Base-by-base conservation (phyloP, 1,284 basidiomycete genomes). In the Puccinia polysora region DNA sequence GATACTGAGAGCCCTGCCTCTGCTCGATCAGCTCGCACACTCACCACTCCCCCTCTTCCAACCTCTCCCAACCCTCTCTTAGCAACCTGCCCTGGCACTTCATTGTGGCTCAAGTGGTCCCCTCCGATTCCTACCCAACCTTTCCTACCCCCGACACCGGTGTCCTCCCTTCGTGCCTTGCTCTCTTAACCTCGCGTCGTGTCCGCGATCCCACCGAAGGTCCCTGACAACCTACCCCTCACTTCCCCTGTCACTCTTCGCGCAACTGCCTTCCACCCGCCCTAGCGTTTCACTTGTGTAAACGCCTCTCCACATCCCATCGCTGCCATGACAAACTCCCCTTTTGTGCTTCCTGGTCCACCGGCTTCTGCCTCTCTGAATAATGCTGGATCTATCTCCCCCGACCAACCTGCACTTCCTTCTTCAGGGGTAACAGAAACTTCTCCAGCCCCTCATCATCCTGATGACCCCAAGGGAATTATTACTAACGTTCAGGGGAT, bases 401-500 rank as follows among this genome's bases (percentile, higher is more conserved):
- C 68, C 58, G 56, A 62, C 38, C 68, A 56, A 25, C 49, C 30
- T 15, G 23, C 56, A 18, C n/a, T 70, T 18, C 58, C 68, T 30
- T 36, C 20, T 23, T 8, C 56, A 15, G 58, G 58, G 10, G 56
- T 18, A 64, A 34, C 60, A 32, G 74, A 75, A 63, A 20, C 75
- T 55, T 30, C 71, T 71, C 40, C 72, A 58, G 23, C 59, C 34
- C 23, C 56, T 49, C 45, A 74, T 47, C 60, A 67, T 53, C 58
- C 75, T 65, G 56, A 75, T 64, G 73, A 75, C 47, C 62, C 60
- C 56, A 73, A 67, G 36, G 60, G 53, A n/a, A 73, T 71, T 30
- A 72, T 79, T 30, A 77, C 77, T 70, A 78, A 75, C 59, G 76
- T 78, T 69, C 79, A 80, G 72, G 80, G 80, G 63, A 80, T 81